phyloP scores from a whole-genome alignment of 306 rosid species.

The Luffa acutangula region DNA sequence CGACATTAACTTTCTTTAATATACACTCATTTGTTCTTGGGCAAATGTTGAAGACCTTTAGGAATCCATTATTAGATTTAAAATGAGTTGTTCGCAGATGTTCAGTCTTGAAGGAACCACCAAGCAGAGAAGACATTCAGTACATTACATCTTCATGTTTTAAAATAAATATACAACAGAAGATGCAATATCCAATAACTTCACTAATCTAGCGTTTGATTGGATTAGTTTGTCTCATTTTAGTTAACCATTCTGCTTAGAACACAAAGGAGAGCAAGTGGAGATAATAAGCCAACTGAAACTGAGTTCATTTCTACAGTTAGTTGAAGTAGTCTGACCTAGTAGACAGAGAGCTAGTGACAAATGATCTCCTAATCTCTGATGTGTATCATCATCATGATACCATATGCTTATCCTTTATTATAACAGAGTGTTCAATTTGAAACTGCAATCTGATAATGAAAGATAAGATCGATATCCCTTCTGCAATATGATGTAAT shows the following conservation, averaged over 20 bases:
- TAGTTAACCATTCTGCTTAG: neutral
- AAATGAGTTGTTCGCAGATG: neutral
- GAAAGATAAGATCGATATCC: neutral
- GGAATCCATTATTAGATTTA: neutral
- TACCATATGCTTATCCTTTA: neutral
- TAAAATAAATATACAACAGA: neutral
- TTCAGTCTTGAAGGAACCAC: neutral
- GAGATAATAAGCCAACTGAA: neutral
- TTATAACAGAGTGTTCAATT: neutral
- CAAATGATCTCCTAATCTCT: neutral
- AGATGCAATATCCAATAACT: neutral
- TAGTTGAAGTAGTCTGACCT: neutral
- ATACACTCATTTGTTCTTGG: neutral
- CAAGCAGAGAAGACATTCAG: neutral
- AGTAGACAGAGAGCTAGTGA: neutral
- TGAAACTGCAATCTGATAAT: neutral
- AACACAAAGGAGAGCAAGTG: neutral
- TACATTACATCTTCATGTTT: neutral
- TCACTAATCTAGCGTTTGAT: neutral
- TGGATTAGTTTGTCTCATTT: neutral
- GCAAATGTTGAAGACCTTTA: neutral
- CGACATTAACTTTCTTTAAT: neutral
- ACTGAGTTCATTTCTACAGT: neutral
- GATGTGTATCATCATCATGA: neutral
- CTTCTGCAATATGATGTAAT: neutral